A percentile compares a stretch with the other conserved stretches of the same genome.
These are phyloP conservation scores for Daedaleopsis sinensis DNA, from an alignment of 768 basidiomycete species.

Conservation along the genomic window DNA sequence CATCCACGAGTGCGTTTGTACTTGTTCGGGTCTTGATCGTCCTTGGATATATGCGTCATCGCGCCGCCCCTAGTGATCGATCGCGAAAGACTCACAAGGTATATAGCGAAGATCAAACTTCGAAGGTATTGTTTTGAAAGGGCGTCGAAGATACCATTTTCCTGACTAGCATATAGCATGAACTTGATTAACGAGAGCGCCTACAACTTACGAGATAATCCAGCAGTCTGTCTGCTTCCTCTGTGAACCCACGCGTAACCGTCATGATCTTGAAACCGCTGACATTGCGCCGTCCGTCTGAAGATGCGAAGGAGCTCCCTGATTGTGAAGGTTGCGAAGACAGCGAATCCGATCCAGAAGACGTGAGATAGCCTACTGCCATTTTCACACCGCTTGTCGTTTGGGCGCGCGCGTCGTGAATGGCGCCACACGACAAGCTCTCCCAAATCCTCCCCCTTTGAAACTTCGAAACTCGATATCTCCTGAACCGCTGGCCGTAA, in stretches of 20 bases:
- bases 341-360: constrained; percentile 37
- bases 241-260: constrained; percentile 75
- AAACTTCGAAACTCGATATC: too few relatives aligned
- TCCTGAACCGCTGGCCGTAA: too few relatives aligned
- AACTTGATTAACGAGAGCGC: constrained; percentile 12
- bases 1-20: constrained; percentile 41
- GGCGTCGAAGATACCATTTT: constrained; percentile 86
- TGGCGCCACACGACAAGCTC: too few relatives aligned
- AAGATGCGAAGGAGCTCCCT: constrained; percentile 42
- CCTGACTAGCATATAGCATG: constrained; percentile 45
- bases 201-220: constrained; percentile 68
- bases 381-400: too few relatives aligned
- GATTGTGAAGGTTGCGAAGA: constrained; percentile 33
- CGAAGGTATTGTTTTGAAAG: constrained; percentile 82
- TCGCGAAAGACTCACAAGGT: constrained; percentile 56
- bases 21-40: constrained; percentile 86
- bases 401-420: too few relatives aligned
- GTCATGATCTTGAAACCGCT: constrained; percentile 75
- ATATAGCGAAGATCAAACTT: constrained; percentile 85
- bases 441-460: too few relatives aligned
- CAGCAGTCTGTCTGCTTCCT: constrained; percentile 80
- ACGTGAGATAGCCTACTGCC: constrained; percentile 64
- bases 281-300: constrained; percentile 42
- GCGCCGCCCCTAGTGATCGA: neutral
- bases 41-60: constrained; percentile 47